Evolutionary conservation across 305 asterid genomes (phyloP).

Genomic region (Fraxinus ornus): DNA sequence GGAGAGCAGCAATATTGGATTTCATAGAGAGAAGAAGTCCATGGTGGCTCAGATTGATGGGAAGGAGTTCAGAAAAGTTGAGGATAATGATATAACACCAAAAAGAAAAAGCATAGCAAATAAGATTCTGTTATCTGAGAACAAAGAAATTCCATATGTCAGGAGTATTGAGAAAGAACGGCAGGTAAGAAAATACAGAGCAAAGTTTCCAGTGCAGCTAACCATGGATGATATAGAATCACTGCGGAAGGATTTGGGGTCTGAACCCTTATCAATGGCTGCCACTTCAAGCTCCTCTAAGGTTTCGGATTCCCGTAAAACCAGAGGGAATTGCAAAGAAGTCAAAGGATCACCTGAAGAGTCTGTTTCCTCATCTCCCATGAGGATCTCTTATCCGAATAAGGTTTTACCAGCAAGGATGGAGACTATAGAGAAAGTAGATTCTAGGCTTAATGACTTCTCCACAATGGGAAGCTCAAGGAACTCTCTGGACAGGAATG

Average conservation of each 20-base stretch:
- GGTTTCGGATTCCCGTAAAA: constrained; percentile 72
- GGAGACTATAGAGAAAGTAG: constrained; percentile 37
- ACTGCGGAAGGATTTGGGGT: constrained; percentile 65
- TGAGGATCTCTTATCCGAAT: constrained; percentile 41
- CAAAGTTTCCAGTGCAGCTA: constrained; percentile 32
- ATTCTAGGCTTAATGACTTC: constrained; percentile 34
- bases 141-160: constrained; percentile 35
- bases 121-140: constrained; percentile 33
- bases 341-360: constrained; percentile 76
- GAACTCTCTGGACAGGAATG: constrained; percentile 38
- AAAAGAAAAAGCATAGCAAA: constrained; percentile 34
- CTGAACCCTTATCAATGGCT: constrained; percentile 54
- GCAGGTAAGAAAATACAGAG: constrained; percentile 41
- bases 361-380: constrained; percentile 93
- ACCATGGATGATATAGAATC: constrained; percentile 61
- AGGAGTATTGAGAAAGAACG: constrained; percentile 38
- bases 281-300: constrained; percentile 94
- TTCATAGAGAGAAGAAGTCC: constrained; percentile 51
- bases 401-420: constrained; percentile 38
- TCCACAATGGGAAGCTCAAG: constrained; percentile 35
- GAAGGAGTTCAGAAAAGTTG: constrained; percentile 39
- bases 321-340: constrained; percentile 42
- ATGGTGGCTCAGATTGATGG: constrained; percentile 50
- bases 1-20: constrained; percentile 47
- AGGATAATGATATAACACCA: constrained; percentile 30